These are phyloP conservation scores for Bondarzewia mesenterica DNA, from an alignment of 1,284 basidiomycete genomes.

Conservation along the genomic window DNA sequence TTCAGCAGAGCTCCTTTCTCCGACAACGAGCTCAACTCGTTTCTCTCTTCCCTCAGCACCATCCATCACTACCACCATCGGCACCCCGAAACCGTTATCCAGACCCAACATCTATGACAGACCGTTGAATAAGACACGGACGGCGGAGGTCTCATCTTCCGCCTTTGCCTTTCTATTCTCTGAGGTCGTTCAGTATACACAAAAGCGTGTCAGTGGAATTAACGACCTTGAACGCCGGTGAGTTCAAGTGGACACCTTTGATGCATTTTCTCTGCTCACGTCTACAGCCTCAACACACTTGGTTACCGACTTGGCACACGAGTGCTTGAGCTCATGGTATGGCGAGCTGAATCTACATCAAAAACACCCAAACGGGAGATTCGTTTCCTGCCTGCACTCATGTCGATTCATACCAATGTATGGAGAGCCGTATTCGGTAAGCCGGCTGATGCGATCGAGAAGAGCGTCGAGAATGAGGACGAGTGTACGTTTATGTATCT, in stretches of 20 bases:
- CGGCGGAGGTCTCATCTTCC: slow-evolving; percentile 72
- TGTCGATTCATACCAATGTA: slow-evolving; percentile 88
- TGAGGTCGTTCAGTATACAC: slow-evolving; percentile 90
- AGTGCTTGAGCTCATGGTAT: slow-evolving; percentile 73
- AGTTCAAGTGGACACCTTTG: slow-evolving; percentile 6
- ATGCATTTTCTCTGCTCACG: slow-evolving; percentile 2
- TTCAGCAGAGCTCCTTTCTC: slow-evolving; percentile 55
- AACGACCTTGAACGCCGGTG: slow-evolving; percentile 80
- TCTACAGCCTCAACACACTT: slow-evolving; percentile 73
- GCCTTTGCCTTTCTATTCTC: slow-evolving; percentile 88
- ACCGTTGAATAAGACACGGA: slow-evolving; percentile 75
- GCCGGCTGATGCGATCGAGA: slow-evolving; percentile 90
- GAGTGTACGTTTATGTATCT: slow-evolving; percentile 61
- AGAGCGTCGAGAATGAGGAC: slow-evolving; percentile 91
- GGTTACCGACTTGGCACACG: slow-evolving; percentile 86
- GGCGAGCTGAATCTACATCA: slow-evolving; percentile 59
- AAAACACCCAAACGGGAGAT: slow-evolving; percentile 86
- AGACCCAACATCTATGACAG: slow-evolving; percentile 80
- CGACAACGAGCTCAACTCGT: slow-evolving; percentile 50
- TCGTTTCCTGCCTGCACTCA: slow-evolving; percentile 80
- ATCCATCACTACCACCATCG: slow-evolving; percentile 35
- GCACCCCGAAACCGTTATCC: slow-evolving; percentile 31
- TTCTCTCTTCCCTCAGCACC: slow-evolving; percentile 60
- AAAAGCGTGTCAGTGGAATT: slow-evolving; percentile 90
- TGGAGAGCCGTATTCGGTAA: slow-evolving; percentile 94